Percentiles rank a stretch among this genome's conserved stretches.
Evolutionary conservation across 2,329 filamentous ascomycete genomes (phyloP).

Genomic region (Neoarthrinium moseri): DNA sequence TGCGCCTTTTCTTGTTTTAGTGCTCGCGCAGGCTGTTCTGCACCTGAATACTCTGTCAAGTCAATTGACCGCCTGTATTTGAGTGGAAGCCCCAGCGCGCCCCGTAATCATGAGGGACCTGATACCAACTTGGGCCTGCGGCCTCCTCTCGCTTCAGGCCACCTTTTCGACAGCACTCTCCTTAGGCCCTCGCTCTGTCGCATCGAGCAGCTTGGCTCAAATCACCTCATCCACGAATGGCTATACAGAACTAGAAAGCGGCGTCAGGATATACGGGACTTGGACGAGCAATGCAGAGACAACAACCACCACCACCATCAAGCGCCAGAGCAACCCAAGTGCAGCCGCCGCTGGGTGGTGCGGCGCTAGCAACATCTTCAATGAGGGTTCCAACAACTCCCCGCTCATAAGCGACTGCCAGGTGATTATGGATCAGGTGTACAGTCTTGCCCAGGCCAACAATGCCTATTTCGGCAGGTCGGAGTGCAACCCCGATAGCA

Average conservation of each 20-base stretch:
- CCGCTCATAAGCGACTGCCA: constrained; percentile 8
- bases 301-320: neutral
- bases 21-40: neutral
- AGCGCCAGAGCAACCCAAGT: neutral
- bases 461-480: constrained; percentile 7
- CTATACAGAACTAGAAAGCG: constrained; percentile 4
- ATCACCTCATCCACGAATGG: neutral
- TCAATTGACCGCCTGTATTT: too few relatives aligned
- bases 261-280: constrained; percentile 6
- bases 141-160: neutral
- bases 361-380: neutral
- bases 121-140: neutral
- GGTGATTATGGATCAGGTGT: constrained; percentile 3
- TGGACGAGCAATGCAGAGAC: too few relatives aligned
- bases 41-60: neutral
- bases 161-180: neutral
- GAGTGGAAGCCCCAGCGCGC: neutral
- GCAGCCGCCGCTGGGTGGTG: constrained; percentile 4
- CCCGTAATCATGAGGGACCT: neutral
- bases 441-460: neutral
- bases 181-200: neutral
- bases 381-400: constrained; percentile 6
- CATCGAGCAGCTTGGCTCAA: neutral
- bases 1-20: too few relatives aligned
- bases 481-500: neutral